phyloP scores from a whole-genome alignment of 2,329 filamentous ascomycete genomes.

The Annulohypoxylon truncatum region DNA sequence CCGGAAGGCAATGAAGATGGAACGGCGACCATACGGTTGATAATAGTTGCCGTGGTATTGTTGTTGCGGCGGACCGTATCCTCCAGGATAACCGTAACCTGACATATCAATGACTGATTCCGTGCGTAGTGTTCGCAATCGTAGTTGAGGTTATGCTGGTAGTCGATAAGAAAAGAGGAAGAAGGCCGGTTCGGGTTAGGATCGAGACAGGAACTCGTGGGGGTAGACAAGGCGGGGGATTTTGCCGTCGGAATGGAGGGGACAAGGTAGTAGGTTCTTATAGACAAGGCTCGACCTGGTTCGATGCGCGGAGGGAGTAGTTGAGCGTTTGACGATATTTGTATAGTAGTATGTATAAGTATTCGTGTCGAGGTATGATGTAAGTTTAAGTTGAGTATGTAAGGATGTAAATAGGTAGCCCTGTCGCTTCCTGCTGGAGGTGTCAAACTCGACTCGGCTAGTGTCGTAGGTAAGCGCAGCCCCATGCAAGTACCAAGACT shows the following conservation, averaged over 20 bases:
- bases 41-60: conserved; percentile 49
- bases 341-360: conserved; percentile 26
- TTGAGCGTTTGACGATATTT: conserved; percentile 25
- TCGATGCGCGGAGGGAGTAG: conserved; percentile 1
- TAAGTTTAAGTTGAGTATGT: conserved; percentile 3
- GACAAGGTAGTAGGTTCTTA: conserved; percentile 38
- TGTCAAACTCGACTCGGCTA: conserved; percentile 11
- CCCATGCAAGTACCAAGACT: conserved; percentile 24
- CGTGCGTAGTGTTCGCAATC: conserved; percentile 15
- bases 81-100: conserved; percentile 50
- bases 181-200: conserved; percentile 1
- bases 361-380: conserved; percentile 14
- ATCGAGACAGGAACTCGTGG: conserved; percentile 27
- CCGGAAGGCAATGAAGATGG: conserved; percentile 5
- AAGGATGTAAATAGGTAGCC: conserved; percentile 6
- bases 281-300: conserved; percentile 18
- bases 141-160: conserved; percentile 8
- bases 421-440: neutral
- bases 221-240: conserved; percentile 31
- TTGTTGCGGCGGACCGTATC: conserved; percentile 50
- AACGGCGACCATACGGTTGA: conserved; percentile 44
- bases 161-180: conserved; percentile 9
- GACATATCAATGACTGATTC: conserved; percentile 45
- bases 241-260: conserved; percentile 26
- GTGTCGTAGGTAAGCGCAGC: conserved; percentile 34